Evolutionary conservation across 495 filamentous ascomycete genomes (phyloP).

Genomic region (Trichoderma virens): DNA sequence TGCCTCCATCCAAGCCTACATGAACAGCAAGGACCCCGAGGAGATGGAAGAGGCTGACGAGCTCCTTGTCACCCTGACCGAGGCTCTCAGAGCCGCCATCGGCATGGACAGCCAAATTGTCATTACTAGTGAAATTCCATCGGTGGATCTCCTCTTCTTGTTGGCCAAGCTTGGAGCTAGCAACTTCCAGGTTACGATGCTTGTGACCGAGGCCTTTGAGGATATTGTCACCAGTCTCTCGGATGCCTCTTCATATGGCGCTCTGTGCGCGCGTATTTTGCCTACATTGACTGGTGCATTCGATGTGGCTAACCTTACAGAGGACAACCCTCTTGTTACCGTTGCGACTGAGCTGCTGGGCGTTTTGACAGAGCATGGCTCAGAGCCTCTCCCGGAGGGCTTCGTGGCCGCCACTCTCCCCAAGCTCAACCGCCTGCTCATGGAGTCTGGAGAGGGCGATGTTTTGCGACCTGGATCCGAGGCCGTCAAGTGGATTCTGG

Average conservation of each 20-base stretch:
- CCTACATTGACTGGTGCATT: conserved; percentile 83
- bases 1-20: conserved; percentile 64
- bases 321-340: conserved; percentile 73
- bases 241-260: conserved; percentile 58
- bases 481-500: conserved; percentile 77
- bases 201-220: conserved; percentile 86
- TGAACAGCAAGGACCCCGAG: conserved; percentile 68
- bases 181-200: conserved; percentile 76
- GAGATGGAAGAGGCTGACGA: conserved; percentile 84
- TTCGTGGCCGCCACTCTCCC: conserved; percentile 82
- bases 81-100: conserved; percentile 79
- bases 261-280: conserved; percentile 79
- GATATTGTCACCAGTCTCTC: conserved; percentile 65
- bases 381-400: conserved; percentile 73
- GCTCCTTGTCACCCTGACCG: conserved; percentile 79
- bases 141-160: conserved; percentile 79
- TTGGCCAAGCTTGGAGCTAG: conserved; percentile 79
- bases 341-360: conserved; percentile 79
- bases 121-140: conserved; percentile 53
- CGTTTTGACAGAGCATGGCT: conserved; percentile 71
- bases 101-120: conserved; percentile 65
- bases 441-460: conserved; percentile 72
- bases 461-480: conserved; percentile 80
- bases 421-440: conserved; percentile 73
- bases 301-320: conserved; percentile 75